phyloP scores from a whole-genome alignment of 2,329 filamentous ascomycete genomes.

The Leptosphaerulina australis region DNA sequence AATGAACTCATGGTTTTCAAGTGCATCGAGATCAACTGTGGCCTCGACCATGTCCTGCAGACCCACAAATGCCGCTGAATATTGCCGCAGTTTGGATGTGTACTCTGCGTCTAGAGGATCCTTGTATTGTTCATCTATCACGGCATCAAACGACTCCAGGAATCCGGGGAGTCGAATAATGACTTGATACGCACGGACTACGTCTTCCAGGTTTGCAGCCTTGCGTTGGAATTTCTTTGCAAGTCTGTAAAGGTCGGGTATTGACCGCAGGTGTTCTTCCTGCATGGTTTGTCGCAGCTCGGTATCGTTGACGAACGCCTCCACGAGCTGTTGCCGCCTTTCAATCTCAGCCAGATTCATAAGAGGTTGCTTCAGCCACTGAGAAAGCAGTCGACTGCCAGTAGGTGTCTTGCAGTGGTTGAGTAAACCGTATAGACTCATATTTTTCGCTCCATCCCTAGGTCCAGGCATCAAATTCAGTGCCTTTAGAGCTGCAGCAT shows the following conservation, averaged over 20 bases:
- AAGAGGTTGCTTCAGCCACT: conserved; percentile 97
- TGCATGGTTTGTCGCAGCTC: conserved; percentile 95
- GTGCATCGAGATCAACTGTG: conserved; percentile 91
- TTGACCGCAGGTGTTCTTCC: conserved; percentile 89
- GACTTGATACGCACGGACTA: conserved; percentile 93
- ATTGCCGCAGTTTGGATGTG: conserved; percentile 75
- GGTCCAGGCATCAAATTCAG: conserved; percentile 97
- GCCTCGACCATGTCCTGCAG: conserved; percentile 98
- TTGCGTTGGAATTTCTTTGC: conserved; percentile 94
- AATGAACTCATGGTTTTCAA: conserved; percentile 97
- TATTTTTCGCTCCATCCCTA: conserved; percentile 92
- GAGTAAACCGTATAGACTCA: conserved; percentile 92
- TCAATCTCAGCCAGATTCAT: conserved; percentile 92
- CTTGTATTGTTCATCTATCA: conserved; percentile 95
- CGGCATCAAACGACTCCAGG: conserved; percentile 82
- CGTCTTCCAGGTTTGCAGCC: conserved; percentile 90
- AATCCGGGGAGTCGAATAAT: conserved; percentile 90
- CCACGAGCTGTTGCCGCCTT: conserved; percentile 88
- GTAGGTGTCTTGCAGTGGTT: conserved; percentile 98
- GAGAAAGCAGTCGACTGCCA: conserved; percentile 84
- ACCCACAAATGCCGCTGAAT: conserved; percentile 79
- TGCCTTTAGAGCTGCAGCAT: conserved; percentile 90
- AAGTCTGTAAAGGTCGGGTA: conserved; percentile 91
- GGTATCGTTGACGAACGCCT: conserved; percentile 91
- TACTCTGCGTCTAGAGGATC: conserved; percentile 86